These are phyloP conservation scores for Aspergillus avenaceus DNA, from an alignment of 495 filamentous ascomycete species.

Conservation along the genomic window DNA sequence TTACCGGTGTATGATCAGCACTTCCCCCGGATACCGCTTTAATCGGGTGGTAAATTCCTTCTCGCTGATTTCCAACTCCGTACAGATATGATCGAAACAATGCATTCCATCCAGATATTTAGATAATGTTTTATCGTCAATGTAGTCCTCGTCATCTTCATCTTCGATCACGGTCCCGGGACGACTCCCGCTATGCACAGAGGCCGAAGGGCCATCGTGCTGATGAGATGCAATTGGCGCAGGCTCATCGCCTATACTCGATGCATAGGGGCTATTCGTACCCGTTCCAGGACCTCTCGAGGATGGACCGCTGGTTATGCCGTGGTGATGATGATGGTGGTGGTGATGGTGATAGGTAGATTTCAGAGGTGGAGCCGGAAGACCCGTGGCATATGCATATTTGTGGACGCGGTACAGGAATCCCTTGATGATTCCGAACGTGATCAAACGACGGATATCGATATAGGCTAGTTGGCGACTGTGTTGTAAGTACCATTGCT, in stretches of 20 bases:
- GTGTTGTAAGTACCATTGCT: constrained; percentile 76
- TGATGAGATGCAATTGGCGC: constrained; percentile 16
- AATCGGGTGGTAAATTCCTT: constrained; percentile 47
- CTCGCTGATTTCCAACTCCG: constrained; percentile 62
- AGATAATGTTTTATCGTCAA: constrained; percentile 47
- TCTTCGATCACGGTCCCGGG: constrained; percentile 21
- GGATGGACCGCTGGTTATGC: constrained; percentile 24
- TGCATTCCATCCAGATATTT: constrained; percentile 78
- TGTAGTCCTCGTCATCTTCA: constrained; percentile 33
- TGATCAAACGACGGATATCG: constrained; percentile 86
- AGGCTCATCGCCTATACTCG: constrained; percentile 33
- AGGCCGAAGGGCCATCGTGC: constrained; percentile 18
- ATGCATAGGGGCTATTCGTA: constrained; percentile 34
- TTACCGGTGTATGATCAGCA: constrained; percentile 55
- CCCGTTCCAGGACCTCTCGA: constrained; percentile 34
- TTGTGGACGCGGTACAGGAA: constrained; percentile 93
- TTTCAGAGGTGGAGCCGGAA: constrained; percentile 27
- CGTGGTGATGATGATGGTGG: constrained; percentile 12
- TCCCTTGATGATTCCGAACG: constrained; percentile 93
- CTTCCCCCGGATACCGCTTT: constrained; percentile 47
- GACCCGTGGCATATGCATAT: constrained; percentile 65
- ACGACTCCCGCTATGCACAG: constrained; percentile 29
- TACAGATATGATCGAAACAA: constrained; percentile 87
- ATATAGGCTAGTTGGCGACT: constrained; percentile 62
- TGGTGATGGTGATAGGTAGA: constrained; percentile 16